Evolutionary conservation across 306 rosid species (phyloP).

Genomic region (Senna tora): DNA sequence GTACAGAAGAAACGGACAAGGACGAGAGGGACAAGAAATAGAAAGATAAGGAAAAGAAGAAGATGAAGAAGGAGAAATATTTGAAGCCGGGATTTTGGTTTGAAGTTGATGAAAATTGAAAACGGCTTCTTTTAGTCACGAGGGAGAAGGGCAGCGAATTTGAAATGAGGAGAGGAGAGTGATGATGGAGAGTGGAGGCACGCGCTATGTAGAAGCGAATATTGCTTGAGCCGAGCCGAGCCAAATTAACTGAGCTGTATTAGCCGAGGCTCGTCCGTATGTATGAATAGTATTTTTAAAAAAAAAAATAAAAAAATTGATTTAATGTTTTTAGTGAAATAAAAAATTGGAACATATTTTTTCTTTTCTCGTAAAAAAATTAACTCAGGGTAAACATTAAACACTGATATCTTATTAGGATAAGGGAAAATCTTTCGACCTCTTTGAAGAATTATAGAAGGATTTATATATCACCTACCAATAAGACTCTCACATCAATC

Average conservation of each 20-base stretch:
- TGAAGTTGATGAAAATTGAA: constrained; percentile 39
- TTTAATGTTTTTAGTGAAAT: no score
- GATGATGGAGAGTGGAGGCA: no score
- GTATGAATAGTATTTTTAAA: neutral
- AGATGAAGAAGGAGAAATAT: neutral
- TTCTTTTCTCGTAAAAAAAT: no score
- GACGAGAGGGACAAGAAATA: neutral
- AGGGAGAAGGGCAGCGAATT: neutral
- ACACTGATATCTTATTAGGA: no score
- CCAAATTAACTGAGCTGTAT: neutral
- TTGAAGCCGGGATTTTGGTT: constrained; percentile 46
- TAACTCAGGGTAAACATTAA: no score
- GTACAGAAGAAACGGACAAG: neutral
- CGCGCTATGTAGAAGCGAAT: constrained; percentile 18
- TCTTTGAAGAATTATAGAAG: no score
- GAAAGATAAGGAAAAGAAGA: neutral
- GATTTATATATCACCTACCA: no score
- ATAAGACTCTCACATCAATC: no score
- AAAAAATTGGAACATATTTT: no score
- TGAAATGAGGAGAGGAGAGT: constrained; percentile 29
- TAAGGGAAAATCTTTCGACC: no score
- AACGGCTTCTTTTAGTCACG: neutral
- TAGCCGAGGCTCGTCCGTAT: neutral
- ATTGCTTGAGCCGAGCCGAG: neutral
- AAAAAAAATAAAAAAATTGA: no score